Percentiles rank a stretch among this genome's conserved stretches.
Evolutionary conservation across 768 basidiomycete species (phyloP).

Genomic region (Amanita muscaria): DNA sequence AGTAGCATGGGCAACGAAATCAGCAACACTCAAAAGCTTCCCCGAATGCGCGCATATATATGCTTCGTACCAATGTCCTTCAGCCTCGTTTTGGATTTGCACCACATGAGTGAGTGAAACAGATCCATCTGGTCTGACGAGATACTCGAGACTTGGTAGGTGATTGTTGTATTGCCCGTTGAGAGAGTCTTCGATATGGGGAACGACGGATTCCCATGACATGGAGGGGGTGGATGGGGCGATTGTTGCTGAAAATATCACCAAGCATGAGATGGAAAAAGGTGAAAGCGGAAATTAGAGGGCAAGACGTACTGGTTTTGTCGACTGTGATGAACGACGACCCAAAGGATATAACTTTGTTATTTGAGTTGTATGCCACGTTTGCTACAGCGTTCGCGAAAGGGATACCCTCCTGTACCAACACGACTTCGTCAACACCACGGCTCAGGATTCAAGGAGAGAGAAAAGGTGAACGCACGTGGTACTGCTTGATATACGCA

Average conservation of each 20-base stretch:
- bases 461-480: conserved; percentile 10
- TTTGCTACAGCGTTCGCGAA: conserved; percentile 31
- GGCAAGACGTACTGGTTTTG: conserved; percentile 20
- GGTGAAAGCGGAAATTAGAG: neutral
- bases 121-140: conserved; percentile 29
- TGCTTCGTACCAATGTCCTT: conserved; percentile 46
- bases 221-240: conserved; percentile 32
- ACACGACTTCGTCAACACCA: neutral
- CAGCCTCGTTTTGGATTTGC: conserved; percentile 25
- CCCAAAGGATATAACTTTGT: conserved; percentile 25
- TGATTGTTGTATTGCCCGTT: conserved; percentile 30
- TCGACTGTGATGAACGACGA: conserved; percentile 28
- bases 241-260: conserved; percentile 16
- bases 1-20: conserved; percentile 39
- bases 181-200: conserved; percentile 26
- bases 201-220: conserved; percentile 26
- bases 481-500: conserved; percentile 17
- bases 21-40: conserved; percentile 38
- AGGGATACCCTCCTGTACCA: conserved; percentile 22
- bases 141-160: conserved; percentile 34
- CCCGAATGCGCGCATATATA: conserved; percentile 48
- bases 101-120: conserved; percentile 33
- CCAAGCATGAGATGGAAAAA: neutral
- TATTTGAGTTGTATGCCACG: conserved; percentile 21
- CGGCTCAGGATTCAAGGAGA: neutral